phyloP scores from a whole-genome alignment of 805 yeast genomes.

The Spathaspora sp. region DNA sequence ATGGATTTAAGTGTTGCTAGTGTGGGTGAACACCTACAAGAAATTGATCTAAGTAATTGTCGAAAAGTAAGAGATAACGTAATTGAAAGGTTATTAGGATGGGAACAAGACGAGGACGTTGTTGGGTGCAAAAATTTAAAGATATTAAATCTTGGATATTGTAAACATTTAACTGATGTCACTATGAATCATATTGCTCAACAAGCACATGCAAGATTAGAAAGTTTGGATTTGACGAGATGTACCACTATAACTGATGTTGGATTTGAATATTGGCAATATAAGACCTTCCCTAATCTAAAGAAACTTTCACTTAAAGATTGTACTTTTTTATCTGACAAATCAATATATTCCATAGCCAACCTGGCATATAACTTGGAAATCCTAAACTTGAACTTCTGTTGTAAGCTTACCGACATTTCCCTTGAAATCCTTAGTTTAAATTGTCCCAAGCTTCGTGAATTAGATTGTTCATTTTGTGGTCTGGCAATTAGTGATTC shows the following conservation, averaged over 20 bases:
- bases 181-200: conserved; percentile 60
- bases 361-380: conserved; percentile 57
- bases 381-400: conserved; percentile 61
- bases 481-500: conserved; percentile 79
- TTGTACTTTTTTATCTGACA: conserved; percentile 70
- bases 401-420: conserved; percentile 70
- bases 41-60: conserved; percentile 68
- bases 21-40: conserved; percentile 56
- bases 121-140: conserved; percentile 58
- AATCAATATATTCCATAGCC: conserved; percentile 58
- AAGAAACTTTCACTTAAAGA: conserved; percentile 56
- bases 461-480: conserved; percentile 65
- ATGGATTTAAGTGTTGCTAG: conserved; percentile 70
- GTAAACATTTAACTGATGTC: conserved; percentile 70
- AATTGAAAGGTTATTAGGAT: conserved; percentile 64
- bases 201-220: conserved; percentile 54
- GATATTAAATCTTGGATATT: conserved; percentile 60
- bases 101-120: conserved; percentile 21
- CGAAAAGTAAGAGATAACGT: conserved; percentile 71
- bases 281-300: conserved; percentile 51
- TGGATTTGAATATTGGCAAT: conserved; percentile 68
- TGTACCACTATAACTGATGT: conserved; percentile 76
- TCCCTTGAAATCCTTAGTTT: conserved; percentile 63
- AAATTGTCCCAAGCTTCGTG: conserved; percentile 56
- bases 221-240: conserved; percentile 59